Evolutionary conservation across 176 grass and related monocot species (phyloP).

Genomic region (Themeda triandra): DNA sequence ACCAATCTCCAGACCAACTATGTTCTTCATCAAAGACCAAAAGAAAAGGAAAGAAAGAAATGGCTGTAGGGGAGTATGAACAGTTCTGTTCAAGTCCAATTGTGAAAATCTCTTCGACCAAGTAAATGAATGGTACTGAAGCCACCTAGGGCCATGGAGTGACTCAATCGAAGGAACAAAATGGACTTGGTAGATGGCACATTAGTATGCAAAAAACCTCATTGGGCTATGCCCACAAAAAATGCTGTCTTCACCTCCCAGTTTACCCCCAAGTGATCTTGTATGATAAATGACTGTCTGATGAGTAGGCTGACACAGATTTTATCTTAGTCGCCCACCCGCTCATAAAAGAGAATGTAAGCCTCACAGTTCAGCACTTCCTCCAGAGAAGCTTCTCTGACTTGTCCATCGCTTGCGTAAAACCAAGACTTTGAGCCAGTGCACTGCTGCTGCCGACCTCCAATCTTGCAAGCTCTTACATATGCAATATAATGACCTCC

Average conservation of each 20-base stretch:
- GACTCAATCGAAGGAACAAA: slow-evolving; percentile 13
- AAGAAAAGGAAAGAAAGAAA: not conserved
- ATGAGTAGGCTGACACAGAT: not conserved
- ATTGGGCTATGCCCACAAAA: not conserved
- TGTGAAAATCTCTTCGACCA: slow-evolving; percentile 26
- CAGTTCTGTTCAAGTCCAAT: slow-evolving; percentile 21
- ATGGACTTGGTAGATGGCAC: slow-evolving; percentile 15
- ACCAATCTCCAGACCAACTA: slow-evolving; percentile 24
- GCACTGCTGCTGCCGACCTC: slow-evolving; percentile 27
- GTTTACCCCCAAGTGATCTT: slow-evolving; percentile 3
- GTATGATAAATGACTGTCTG: not conserved
- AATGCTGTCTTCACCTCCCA: not conserved
- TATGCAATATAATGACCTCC: slow-evolving; percentile 80
- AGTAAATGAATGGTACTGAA: not conserved
- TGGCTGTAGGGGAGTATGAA: slow-evolving; percentile 25
- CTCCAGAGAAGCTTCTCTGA: slow-evolving; percentile 50
- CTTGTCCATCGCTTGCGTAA: slow-evolving; percentile 55
- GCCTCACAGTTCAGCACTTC: slow-evolving; percentile 68
- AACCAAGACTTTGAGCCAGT: slow-evolving; percentile 45
- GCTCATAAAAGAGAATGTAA: slow-evolving; percentile 75
- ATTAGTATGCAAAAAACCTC: not conserved
- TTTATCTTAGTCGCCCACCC: slow-evolving; percentile 16
- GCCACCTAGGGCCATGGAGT: not conserved
- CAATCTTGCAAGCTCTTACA: slow-evolving; percentile 53
- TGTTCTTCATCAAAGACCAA: not conserved